Conservation (phyloP, 2,329 filamentous ascomycete genomes). For the Talaromyces sp. region DNA sequence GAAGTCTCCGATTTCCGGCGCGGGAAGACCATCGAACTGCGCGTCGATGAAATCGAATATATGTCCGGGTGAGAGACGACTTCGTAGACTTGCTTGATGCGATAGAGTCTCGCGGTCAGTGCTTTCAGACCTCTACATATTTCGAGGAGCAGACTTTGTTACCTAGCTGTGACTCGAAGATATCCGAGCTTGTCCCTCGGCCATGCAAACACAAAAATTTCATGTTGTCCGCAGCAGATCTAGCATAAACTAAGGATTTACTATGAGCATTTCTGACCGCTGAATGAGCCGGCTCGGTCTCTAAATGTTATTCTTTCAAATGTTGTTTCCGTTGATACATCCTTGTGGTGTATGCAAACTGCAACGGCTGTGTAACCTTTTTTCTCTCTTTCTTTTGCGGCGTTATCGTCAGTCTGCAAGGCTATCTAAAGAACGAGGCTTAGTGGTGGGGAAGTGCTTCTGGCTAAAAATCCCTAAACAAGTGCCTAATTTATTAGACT, state of each 20-base stretch:
- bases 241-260: not conserved
- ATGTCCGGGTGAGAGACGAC: not conserved
- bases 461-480: too few species aligned
- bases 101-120: not conserved
- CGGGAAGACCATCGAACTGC: not conserved
- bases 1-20: constrained; percentile 5
- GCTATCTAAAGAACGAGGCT: not conserved
- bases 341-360: not conserved
- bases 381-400: not conserved
- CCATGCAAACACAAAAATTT: constrained; percentile 8
- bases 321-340: not conserved
- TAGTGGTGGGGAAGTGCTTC: not conserved
- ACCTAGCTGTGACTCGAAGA: constrained; percentile 12
- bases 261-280: not conserved
- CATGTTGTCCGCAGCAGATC: not conserved
- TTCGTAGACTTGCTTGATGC: not conserved
- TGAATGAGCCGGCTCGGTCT: not conserved
- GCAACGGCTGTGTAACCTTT: not conserved
- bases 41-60: constrained; percentile 12
- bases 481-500: not conserved
- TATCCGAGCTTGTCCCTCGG: constrained; percentile 10
- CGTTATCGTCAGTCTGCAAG: not conserved
- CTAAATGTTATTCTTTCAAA: not conserved
- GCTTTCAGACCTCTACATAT: not conserved
- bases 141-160: not conserved